Percentiles rank a stretch among this genome's conserved stretches.
phyloP scores from a whole-genome alignment of 2,329 filamentous ascomycete genomes.

The Aureobasidium sp. region DNA sequence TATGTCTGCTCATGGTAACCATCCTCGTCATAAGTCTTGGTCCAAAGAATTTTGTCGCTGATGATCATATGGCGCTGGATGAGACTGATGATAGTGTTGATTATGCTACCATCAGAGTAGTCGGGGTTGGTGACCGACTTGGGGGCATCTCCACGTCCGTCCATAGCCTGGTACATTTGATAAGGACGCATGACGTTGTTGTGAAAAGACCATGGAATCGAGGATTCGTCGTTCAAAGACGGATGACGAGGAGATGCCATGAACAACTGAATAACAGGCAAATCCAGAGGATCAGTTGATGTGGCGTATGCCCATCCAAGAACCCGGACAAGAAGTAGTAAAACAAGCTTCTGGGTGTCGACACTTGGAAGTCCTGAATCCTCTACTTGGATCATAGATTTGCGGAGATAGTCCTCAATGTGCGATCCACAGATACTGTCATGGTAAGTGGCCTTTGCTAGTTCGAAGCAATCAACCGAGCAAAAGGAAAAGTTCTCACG shows the following conservation, averaged over 20 bases:
- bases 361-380: neutral
- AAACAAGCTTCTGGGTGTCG: neutral
- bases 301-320: slow-evolving; percentile 6
- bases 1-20: slow-evolving; percentile 2
- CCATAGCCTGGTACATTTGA: slow-evolving; percentile 15
- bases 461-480: slow-evolving; percentile 8
- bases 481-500: slow-evolving; percentile 12
- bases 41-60: neutral
- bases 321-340: slow-evolving; percentile 11
- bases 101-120: slow-evolving; percentile 18
- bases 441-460: slow-evolving; percentile 4
- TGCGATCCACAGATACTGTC: neutral
- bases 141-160: slow-evolving; percentile 8
- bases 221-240: neutral
- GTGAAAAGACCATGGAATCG: slow-evolving; percentile 17
- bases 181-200: slow-evolving; percentile 17
- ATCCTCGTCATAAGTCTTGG: slow-evolving; percentile 7
- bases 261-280: slow-evolving; percentile 7
- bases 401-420: slow-evolving; percentile 4
- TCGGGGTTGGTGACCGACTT: slow-evolving; percentile 12
- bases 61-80: slow-evolving; percentile 1
- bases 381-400: neutral
- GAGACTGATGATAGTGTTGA: slow-evolving; percentile 17
- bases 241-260: neutral
- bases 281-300: slow-evolving; percentile 11